Base-by-base conservation (phyloP, 2,329 filamentous ascomycete species). In the Onygenales sp. region DNA sequence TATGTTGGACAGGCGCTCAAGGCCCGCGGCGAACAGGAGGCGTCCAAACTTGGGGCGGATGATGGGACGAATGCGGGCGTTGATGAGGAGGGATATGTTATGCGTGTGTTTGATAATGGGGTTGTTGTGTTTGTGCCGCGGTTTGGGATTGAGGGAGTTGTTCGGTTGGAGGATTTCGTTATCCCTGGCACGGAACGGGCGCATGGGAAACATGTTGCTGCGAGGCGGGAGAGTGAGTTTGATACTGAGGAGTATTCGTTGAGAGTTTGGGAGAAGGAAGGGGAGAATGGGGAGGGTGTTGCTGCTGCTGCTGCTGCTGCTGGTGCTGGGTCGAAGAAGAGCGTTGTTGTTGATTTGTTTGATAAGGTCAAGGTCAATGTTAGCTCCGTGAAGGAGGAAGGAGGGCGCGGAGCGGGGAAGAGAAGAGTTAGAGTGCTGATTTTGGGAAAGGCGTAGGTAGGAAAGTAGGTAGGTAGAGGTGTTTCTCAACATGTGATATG, bases 1-100 rank as follows among this genome's bases (percentile, higher is more conserved):
- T 98, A 97, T 68, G 93, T 98, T 48, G 93, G 93, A 0, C 93
- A 98, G 73, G 90, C 92, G 10, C 84, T 98, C 53, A 93, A 93
- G 74, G 89, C 81, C 8, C 76, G 81, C 52, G 76, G 82, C 13
- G 72, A 75, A 60, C 73, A 72, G 60, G 63, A 70, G 59, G 65
- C 67, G 14, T 39, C 49, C 10, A 50, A 45, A 17, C 48, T 55
- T 17, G 51, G 49, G 10, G 51, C 58, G 5, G 61, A 58, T 31
- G 67, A 72, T 54, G 59, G 63, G 2, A 49, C 47, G 35, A 49
- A 49, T 49, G 47, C 47, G 17, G 72, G 70, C 2, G 73, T 84
- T 7, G 85, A 91, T 62, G 91, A 96, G 69, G 91, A 96, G 54
- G 93, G 89, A 2, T 97, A 95, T 69, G 84, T 98, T 45, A 95